Base-by-base conservation (phyloP, 345 rosid genomes). In the Rhizophora mangle region DNA sequence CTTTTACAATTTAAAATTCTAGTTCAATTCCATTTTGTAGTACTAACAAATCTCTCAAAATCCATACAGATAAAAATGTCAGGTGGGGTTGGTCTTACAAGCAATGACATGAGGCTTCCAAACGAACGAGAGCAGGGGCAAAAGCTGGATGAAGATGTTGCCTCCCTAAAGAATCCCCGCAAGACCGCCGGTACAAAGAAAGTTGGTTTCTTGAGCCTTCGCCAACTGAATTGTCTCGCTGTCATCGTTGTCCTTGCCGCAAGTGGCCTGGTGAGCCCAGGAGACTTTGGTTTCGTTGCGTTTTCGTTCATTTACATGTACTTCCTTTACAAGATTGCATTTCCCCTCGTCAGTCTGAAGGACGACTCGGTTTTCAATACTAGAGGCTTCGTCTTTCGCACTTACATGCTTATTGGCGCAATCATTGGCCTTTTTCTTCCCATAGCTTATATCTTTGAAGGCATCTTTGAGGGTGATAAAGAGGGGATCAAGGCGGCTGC, bases 401-500 rank as follows among this genome's bases (percentile, higher is more conserved):
- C 75, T 60, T 92, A 95, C 37, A 85, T 88, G 13, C 61, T 78
- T 26, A 9, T 79, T 6, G 87, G 74, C 0, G 96, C 87, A 8
- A 24, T 86, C 47, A 62, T 88, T 47, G 99, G 99, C 0, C 85
- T 90, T 6, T 61, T 76, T 29, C 83, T 92, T 53, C 96, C 98
- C 21, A 68, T 87, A 64, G 85, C 82, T 2, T 90, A 92, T 77
- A 87, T 95, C 67, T 78, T 85, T 20, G 84, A 90, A 74, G 96
- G 98, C 47, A 70, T 95, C n/a, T 39, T 84, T 4, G 89, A 85
- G 65, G 94, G 89, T 24, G 93, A 95, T 66, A 82, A 80, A 77
- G 82, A 72, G 21, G 96, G 94, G 4, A 80, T 88, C n/a, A 78
- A 77, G 49, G 91, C 96, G 4, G 94, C 97, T 0, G 85, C 89